Conservation (phyloP, 73 alveolate genomes). For the Paramecium bursaria region DNA sequence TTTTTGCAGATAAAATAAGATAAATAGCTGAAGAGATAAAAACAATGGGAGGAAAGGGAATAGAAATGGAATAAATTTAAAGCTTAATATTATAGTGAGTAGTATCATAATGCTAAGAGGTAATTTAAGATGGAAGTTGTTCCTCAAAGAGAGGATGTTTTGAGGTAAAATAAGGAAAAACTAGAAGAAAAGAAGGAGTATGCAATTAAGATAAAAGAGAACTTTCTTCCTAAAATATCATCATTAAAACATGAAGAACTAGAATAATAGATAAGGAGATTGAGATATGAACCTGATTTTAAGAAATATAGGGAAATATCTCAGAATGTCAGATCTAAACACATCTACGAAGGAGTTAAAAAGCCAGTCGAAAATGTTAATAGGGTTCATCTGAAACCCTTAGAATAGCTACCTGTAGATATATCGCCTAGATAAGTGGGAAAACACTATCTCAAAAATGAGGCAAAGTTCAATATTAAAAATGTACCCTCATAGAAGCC, state of each 20-base stretch:
- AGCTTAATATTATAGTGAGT: conserved; percentile 31
- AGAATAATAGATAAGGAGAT: conserved; percentile 15
- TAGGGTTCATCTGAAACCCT: conserved; percentile 18
- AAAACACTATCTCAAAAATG: conserved; percentile 38
- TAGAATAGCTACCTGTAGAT: conserved; percentile 9
- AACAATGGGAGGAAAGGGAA: conserved; percentile 34
- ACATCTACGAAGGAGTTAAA: conserved; percentile 12
- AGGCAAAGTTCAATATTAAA: conserved; percentile 18
- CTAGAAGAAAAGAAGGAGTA: not conserved
- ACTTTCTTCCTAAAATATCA: conserved; percentile 9
- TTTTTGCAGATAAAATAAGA: conserved; percentile 14
- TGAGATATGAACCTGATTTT: conserved; percentile 60
- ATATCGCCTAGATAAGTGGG: conserved; percentile 67
- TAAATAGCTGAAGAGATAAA: conserved; percentile 1
- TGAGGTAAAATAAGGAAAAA: not conserved
- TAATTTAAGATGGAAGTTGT: not conserved
- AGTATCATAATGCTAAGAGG: conserved; percentile 9
- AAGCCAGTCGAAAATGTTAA: not conserved
- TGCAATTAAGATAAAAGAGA: conserved; percentile 12
- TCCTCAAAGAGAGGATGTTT: conserved; percentile 5
- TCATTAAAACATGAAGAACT: conserved; percentile 40
- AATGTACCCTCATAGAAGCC: conserved; percentile 40
- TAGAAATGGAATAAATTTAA: conserved; percentile 31
- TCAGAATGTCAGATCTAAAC: conserved; percentile 10
- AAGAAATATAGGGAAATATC: conserved; percentile 54